Evolutionary conservation across 106 monocot species (phyloP), one percentile per base, ranked within the genome.

Genomic region (Hemerocallis citrina): DNA sequence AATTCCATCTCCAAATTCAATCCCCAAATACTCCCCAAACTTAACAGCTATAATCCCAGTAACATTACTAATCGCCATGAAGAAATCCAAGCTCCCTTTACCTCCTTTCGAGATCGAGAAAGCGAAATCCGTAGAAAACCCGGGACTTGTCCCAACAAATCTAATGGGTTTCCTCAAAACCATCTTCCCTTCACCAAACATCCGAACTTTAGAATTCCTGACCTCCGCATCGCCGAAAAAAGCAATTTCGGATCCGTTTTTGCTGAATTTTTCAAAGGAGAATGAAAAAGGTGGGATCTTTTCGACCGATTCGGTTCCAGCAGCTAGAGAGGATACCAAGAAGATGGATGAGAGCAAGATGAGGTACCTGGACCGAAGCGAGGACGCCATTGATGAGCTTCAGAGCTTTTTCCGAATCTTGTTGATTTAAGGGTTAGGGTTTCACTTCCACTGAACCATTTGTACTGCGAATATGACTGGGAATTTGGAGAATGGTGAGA

Each of bases 101-200:
- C 17, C 27, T 11, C 16, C 38, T 1, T 33, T n/a, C 29, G 62
- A 54, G 50, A 78, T 10, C 8, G 96, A 74, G 68, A 96, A 96
- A 45, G 79, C 58, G 66, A 95, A 84, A 70, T 74, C 67, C 37
- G 84, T 75, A 22, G 90, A 87, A 57, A 96, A 95, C 5, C 78
- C 78, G 11, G 83, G 78, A 22, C 58, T 84, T 42, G 58, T 36
- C 9, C 76, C 80, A 5, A 59, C 15, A 43, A 87, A 84, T 42
- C 52, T 61, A 34, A 85, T 43, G 44, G 68, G 64, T 34, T 57
- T 77, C 55, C 59, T 36, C 55, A 70, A 75, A 43, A 75, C 54
- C 1, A 94, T 15, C 35, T 66, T 37, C n/a, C 76, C 75, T 24
- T 59, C 44, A 56, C 75, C 69, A n/a, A 52, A 62, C 48, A 85